Percentiles rank a stretch among this genome's conserved stretches.
Evolutionary conservation across 106 monocot species (phyloP).

Genomic region (Narthecium ossifragum): DNA sequence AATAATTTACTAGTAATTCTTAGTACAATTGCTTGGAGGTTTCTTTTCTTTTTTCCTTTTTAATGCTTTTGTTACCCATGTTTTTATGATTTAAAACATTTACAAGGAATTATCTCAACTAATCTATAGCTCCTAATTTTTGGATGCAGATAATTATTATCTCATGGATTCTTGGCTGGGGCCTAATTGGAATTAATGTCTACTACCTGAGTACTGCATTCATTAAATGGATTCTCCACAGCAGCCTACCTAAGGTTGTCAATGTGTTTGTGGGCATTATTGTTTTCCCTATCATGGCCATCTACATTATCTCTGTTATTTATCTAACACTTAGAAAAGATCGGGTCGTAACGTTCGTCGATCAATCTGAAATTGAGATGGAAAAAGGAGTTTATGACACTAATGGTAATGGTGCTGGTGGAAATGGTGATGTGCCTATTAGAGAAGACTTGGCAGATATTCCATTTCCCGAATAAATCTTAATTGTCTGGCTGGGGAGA

Average conservation of each 20-base stretch:
- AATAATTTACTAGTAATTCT: too few relatives aligned
- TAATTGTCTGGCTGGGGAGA: too few relatives aligned
- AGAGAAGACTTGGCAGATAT: constrained; percentile 61
- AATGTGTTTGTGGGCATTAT: constrained; percentile 43
- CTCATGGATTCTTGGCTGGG: constrained; percentile 65
- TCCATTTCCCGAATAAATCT: constrained; percentile 24
- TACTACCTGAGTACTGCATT: constrained; percentile 73
- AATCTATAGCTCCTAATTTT: not conserved
- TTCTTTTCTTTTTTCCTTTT: too few relatives aligned
- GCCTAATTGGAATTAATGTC: constrained; percentile 63
- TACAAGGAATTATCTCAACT: not conserved
- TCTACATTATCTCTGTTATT: constrained; percentile 39
- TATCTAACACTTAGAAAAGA: constrained; percentile 74
- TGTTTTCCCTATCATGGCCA: constrained; percentile 73
- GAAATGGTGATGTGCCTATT: constrained; percentile 18
- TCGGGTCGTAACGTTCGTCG: constrained; percentile 23
- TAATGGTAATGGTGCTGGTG: not conserved
- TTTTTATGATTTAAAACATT: not conserved
- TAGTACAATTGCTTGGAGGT: too few relatives aligned
- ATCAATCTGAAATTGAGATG: constrained; percentile 20
- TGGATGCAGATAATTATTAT: constrained; percentile 49
- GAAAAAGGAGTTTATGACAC: constrained; percentile 25
- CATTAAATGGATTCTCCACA: constrained; percentile 59
- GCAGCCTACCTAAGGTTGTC: constrained; percentile 41
- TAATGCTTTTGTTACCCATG: not conserved